Conservation (phyloP, 2,329 filamentous ascomycete genomes). For the Colletotrichum agaves region DNA sequence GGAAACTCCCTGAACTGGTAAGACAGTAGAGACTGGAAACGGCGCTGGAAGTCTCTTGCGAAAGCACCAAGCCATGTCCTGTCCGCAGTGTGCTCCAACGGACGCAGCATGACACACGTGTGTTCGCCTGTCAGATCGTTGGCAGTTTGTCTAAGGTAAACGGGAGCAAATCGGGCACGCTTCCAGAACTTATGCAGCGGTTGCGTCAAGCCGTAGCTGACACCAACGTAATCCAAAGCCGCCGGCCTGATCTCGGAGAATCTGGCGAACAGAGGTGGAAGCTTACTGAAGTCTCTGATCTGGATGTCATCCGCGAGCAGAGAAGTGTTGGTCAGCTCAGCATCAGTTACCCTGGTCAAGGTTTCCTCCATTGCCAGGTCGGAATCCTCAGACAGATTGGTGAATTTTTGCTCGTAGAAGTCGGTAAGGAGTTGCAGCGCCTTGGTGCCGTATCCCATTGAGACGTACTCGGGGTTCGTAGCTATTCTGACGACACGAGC, state of each 20-base stretch:
- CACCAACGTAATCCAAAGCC: constrained; percentile 89
- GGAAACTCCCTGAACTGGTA: constrained; percentile 92
- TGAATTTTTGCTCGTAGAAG: constrained; percentile 95
- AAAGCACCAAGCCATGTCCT: constrained; percentile 90
- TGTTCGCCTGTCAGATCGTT: constrained; percentile 98
- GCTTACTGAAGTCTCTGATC: constrained; percentile 87
- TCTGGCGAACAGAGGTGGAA: constrained; percentile 93
- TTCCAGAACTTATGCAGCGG: constrained; percentile 98
- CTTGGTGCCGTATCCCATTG: constrained; percentile 93
- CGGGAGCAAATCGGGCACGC: constrained; percentile 82
- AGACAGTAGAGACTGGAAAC: constrained; percentile 90
- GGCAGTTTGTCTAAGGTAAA: constrained; percentile 93
- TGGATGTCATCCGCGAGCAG: constrained; percentile 89
- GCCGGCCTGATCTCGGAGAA: constrained; percentile 85
- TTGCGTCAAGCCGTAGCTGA: constrained; percentile 91
- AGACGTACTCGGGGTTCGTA: constrained; percentile 91
- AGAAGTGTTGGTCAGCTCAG: constrained; percentile 78
- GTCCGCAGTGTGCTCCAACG: constrained; percentile 76
- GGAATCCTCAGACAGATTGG: constrained; percentile 80
- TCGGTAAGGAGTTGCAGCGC: constrained; percentile 88
- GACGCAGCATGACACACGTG: constrained; percentile 95
- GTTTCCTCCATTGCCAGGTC: constrained; percentile 63
- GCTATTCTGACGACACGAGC: constrained; percentile 94
- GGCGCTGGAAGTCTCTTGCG: constrained; percentile 89
- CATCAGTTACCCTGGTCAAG: constrained; percentile 85